Conservation (phyloP, 306 rosid species). For the Dryas octopetala region DNA sequence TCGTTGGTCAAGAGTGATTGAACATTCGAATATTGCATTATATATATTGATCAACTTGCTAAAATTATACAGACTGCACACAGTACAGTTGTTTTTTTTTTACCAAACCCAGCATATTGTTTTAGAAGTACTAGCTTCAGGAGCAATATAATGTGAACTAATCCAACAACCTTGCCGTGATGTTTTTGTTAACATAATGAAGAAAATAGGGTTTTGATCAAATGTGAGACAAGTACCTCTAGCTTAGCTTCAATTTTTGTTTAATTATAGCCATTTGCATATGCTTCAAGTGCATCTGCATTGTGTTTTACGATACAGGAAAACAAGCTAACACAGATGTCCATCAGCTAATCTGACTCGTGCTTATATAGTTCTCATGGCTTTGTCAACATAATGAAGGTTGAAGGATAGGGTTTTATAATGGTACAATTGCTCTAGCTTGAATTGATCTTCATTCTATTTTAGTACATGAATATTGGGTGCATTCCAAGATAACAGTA, state of each 20-base stretch:
- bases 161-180: slow-evolving; percentile 20
- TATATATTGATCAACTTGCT: neutral
- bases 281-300: slow-evolving; percentile 16
- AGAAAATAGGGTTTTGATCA: neutral
- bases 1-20: neutral
- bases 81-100: neutral
- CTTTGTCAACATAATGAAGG: slow-evolving; percentile 11
- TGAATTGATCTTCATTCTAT: slow-evolving; percentile 40
- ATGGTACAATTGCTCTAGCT: slow-evolving; percentile 28
- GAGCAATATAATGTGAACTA: neutral
- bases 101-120: neutral
- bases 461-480: slow-evolving; percentile 12
- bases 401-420: slow-evolving; percentile 12
- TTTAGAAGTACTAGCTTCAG: slow-evolving; percentile 4
- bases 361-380: slow-evolving; percentile 16
- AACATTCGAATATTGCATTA: neutral
- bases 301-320: slow-evolving; percentile 21
- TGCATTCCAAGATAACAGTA: slow-evolving; percentile 35
- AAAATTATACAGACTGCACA: neutral
- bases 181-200: slow-evolving; percentile 1
- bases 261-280: neutral
- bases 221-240: neutral
- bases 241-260: no score
- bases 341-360: slow-evolving; percentile 20
- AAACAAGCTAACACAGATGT: slow-evolving; percentile 31